A percentile compares a stretch with the other conserved stretches of the same genome.
phyloP scores from a whole-genome alignment of 306 rosid genomes.

The Canavalia gladiata region DNA sequence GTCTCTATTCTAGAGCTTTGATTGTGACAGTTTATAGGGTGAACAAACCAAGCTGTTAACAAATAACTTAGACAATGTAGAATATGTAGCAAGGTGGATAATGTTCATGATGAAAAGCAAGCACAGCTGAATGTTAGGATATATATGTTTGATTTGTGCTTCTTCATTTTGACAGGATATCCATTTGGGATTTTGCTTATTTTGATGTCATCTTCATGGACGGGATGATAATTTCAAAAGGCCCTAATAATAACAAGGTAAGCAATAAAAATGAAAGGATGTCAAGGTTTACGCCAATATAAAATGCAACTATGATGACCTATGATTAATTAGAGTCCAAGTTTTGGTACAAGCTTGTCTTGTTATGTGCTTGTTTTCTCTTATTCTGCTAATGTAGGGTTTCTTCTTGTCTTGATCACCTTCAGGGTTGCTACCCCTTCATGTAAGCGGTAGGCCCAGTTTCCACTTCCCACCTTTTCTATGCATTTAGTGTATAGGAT shows the following conservation, averaged over 20 bases:
- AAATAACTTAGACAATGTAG: neutral
- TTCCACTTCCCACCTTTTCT: neutral
- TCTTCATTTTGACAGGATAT: conserved; percentile 19
- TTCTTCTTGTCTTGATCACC: conserved; percentile 24
- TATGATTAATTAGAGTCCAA: neutral
- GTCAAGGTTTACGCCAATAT: neutral
- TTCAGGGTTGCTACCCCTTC: neutral
- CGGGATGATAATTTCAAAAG: neutral
- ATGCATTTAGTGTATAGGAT: neutral
- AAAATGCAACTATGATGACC: neutral
- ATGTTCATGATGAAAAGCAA: conserved; percentile 16
- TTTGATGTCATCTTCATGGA: neutral
- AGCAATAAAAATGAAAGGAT: neutral
- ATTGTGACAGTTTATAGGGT: conserved; percentile 31
- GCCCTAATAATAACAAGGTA: neutral
- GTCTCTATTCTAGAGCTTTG: neutral
- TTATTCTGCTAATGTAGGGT: conserved; percentile 34
- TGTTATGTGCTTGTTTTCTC: conserved; percentile 1
- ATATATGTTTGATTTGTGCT: conserved; percentile 15
- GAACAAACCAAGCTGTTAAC: conserved; percentile 18
- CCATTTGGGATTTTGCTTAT: neutral
- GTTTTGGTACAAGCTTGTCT: neutral
- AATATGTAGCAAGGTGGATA: neutral
- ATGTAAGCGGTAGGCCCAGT: neutral
- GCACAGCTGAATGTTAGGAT: conserved; percentile 11